Evolutionary conservation across 1,284 basidiomycete species (phyloP).

Genomic region (Boletus hoseneyae): DNA sequence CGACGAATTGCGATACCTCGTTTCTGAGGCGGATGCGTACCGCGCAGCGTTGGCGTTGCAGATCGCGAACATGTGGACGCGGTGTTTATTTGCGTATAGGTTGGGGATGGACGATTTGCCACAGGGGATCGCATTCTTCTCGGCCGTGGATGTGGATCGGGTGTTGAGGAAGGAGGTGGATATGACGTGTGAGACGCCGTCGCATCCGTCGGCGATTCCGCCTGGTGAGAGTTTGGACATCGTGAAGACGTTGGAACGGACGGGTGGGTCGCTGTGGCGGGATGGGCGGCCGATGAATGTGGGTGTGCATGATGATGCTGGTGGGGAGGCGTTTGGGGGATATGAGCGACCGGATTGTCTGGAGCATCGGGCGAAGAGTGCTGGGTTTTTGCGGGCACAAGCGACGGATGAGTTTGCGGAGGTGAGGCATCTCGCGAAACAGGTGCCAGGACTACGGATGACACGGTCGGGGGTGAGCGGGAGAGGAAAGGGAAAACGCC

Average conservation of each 20-base stretch:
- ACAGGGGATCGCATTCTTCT: conserved; percentile 94
- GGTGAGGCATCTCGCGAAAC: conserved; percentile 61
- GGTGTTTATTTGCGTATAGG: conserved; percentile 88
- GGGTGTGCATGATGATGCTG: conserved; percentile 13
- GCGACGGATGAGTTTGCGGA: conserved; percentile 65
- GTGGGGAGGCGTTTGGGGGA: conserved; percentile 33
- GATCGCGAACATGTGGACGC: conserved; percentile 95
- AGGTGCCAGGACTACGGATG: conserved; percentile 40
- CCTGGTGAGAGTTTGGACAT: conserved; percentile 88
- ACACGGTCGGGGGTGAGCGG: conserved; percentile 12
- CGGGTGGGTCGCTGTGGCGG: conserved; percentile 61
- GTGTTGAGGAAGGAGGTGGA: conserved; percentile 96
- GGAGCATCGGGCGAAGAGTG: conserved; percentile 56
- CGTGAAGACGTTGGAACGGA: conserved; percentile 58
- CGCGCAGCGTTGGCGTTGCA: conserved; percentile 92
- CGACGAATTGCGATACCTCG: conserved; percentile 94
- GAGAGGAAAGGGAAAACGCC: no score
- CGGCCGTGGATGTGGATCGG: conserved; percentile 90
- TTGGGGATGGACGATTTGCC: conserved; percentile 96
- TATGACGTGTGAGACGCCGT: conserved; percentile 94
- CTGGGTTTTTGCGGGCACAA: conserved; percentile 71
- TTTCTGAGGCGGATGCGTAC: conserved; percentile 84
- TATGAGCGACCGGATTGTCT: conserved; percentile 58
- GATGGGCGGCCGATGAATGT: conserved; percentile 54
- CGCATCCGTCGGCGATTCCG: conserved; percentile 79